Evolutionary conservation across 2,329 filamentous ascomycete species (phyloP), one percentile per base, ranked within the genome.

Genomic region (Fusarium sp.): DNA sequence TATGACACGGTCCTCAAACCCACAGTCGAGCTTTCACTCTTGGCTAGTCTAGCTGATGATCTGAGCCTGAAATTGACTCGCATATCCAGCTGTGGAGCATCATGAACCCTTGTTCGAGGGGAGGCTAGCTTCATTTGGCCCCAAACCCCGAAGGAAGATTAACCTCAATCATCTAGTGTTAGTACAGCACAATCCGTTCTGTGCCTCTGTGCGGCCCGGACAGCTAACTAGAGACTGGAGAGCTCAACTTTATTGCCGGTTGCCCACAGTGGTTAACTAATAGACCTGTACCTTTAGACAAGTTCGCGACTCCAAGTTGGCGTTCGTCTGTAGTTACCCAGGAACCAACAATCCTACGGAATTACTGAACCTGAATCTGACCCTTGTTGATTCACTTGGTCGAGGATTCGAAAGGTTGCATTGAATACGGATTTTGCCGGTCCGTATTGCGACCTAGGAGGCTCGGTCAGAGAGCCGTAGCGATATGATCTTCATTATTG

Each of bases 101-200:
- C 56, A 55, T 56, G 53, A 53, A 14, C 53, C 61, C 71, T 45
- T 52, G 45, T 49, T 25, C 27, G 40, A 20, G 45, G 32, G 41
- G 56, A 52, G 57, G 40, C 73, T 74, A 74, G 49, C 73, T 75
- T 16, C 12, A 67, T 75, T 32, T 53, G 61, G 69, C 37, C 20
- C 37, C 27, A 51, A 69, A 61, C 56, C 47, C 73, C 73, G 73
- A 71, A 71, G 61, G 34, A 63, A 47, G 61, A 66, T 69, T 57
- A 49, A 62, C 55, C 51, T 61, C 51, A 55, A 69, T 57, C 56
- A 29, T 49, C 45, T 24, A 42, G 44, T 56, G 16, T 57, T 37
- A 32, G 20, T 24, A 24, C 34, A 37, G 10, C 34, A 37, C 18
- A 37, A n/a, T 37, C 34, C 34, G 10, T 59, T 47, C 65, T 29